Evolutionary conservation across 306 rosid species (phyloP), one percentile per base, ranked within the genome.

Genomic region (Pueraria montana): DNA sequence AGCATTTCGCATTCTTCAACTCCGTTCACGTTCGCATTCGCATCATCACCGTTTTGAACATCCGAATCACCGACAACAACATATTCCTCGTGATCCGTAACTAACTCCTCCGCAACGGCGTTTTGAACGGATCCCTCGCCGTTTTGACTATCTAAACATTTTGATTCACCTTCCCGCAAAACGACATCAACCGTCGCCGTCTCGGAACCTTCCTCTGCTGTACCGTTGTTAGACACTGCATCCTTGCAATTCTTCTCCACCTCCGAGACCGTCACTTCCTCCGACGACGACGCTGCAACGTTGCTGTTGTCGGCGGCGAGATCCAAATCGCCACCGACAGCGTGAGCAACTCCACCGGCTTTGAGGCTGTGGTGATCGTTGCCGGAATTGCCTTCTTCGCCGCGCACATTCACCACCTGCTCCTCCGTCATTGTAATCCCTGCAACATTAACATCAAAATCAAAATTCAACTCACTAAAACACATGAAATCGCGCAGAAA

Each of bases 381-480:
- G 52, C 45, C 88, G 73, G 86, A 76, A 63, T 63, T 30, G 82
- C 82, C 77, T 65, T 88, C 92, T 74, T 88, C 91, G 50, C 80
- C 85, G 45, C 64, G 73, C 80, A 73, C 89, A 85, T 88, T 92
- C 73, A 72, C 81, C 80, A 88, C 90, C 81, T 71, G 84, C 85
- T 90, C 89, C 81, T 85, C 88, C 82, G 90, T 89, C 93, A 90
- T 91, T 79, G 76, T 21, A 76, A 24, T 82, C 79, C 59, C 72
- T 83, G 72, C 78, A 50, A 49, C 70, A 56, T 75, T 56, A 17
- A 53, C 48, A 24, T 38, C 13, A 72, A 65, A 85, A 72, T 38
- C 11, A 71, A 58, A 85, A 72, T 63, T 81, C 52, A 59, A 76
- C 56, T 1, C 2, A 17, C 1, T 3, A 20, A 42, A 36, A 56